Percentiles rank a stretch among this genome's conserved stretches.
These are phyloP conservation scores for Leptographium wingfieldii DNA, from an alignment of 2,329 filamentous ascomycete genomes.

Conservation along the genomic window DNA sequence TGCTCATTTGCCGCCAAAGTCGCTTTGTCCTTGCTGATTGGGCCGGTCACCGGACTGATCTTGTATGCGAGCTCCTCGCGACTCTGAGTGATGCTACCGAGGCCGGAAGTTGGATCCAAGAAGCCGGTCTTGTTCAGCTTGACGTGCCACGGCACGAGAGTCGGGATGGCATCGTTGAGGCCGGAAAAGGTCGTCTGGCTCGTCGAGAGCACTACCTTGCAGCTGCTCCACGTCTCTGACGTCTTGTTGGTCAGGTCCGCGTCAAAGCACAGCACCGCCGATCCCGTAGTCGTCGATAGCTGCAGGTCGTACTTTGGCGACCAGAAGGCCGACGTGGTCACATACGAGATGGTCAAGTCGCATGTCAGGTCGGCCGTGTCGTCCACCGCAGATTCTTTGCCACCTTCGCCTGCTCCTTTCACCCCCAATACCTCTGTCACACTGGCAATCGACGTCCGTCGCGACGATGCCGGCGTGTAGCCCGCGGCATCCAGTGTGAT, in stretches of 20 bases:
- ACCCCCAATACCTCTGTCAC: slow-evolving; percentile 32
- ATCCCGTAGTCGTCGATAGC: slow-evolving; percentile 41
- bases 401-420: slow-evolving; percentile 20
- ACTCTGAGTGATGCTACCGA: slow-evolving; percentile 24
- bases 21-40: background rate
- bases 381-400: background rate
- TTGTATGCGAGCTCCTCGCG: slow-evolving; percentile 24
- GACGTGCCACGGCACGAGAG: slow-evolving; percentile 43
- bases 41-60: background rate
- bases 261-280: slow-evolving; percentile 45
- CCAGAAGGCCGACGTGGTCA: slow-evolving; percentile 47
- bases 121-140: slow-evolving; percentile 24
- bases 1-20: no score
- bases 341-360: slow-evolving; percentile 43
- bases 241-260: slow-evolving; percentile 50
- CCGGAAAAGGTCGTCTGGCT: slow-evolving; percentile 47
- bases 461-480: slow-evolving; percentile 30
- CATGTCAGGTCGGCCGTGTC: slow-evolving; percentile 17
- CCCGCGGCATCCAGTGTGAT: slow-evolving; percentile 37
- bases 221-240: slow-evolving; percentile 50
- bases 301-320: slow-evolving; percentile 48
- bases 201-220: slow-evolving; percentile 48
- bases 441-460: slow-evolving; percentile 37
- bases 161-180: slow-evolving; percentile 41
- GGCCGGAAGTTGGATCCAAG: background rate